Conservation (phyloP, 805 yeast species). For the Yamadazyma takamatsuzukensis region DNA sequence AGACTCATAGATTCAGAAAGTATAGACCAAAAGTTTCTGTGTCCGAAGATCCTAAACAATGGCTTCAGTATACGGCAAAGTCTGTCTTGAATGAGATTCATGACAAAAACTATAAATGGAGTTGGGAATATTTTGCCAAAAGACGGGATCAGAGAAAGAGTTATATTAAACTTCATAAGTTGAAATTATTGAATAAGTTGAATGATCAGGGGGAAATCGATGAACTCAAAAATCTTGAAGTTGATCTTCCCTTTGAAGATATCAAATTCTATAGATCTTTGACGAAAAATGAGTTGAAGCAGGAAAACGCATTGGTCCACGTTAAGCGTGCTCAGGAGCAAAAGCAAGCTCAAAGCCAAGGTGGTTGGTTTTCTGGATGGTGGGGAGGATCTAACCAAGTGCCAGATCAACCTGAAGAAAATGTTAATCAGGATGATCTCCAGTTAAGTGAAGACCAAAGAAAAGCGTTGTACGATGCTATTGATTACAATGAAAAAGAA, state of each 20-base stretch:
- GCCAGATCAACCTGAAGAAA: constrained; percentile 3
- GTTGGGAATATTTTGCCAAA: constrained; percentile 76
- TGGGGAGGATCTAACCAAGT: constrained; percentile 44
- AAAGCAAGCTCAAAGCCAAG: constrained; percentile 10
- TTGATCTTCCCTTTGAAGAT: constrained; percentile 65
- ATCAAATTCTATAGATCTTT: constrained; percentile 80
- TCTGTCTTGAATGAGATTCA: constrained; percentile 77
- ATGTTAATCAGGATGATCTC: constrained; percentile 21
- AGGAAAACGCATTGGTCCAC: constrained; percentile 39
- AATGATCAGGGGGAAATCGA: constrained; percentile 26
- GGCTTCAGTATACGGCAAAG: constrained; percentile 82
- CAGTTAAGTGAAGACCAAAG: constrained; percentile 78
- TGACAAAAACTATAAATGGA: constrained; percentile 75
- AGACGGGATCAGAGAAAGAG: constrained; percentile 69
- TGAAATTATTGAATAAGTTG: constrained; percentile 39
- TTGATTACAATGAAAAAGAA: constrained; percentile 74
- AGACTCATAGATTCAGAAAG: constrained; percentile 70
- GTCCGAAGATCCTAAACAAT: constrained; percentile 63
- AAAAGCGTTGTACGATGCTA: constrained; percentile 86
- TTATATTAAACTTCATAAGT: constrained; percentile 68
- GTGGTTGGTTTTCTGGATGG: constrained; percentile 72
- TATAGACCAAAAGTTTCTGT: constrained; percentile 59
- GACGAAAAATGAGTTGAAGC: constrained; percentile 63
- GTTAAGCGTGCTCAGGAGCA: constrained; percentile 13
- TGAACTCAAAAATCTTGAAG: constrained; percentile 53